Conservation (phyloP, 208 protist genomes). For the Acanthamoeba royreba region DNA sequence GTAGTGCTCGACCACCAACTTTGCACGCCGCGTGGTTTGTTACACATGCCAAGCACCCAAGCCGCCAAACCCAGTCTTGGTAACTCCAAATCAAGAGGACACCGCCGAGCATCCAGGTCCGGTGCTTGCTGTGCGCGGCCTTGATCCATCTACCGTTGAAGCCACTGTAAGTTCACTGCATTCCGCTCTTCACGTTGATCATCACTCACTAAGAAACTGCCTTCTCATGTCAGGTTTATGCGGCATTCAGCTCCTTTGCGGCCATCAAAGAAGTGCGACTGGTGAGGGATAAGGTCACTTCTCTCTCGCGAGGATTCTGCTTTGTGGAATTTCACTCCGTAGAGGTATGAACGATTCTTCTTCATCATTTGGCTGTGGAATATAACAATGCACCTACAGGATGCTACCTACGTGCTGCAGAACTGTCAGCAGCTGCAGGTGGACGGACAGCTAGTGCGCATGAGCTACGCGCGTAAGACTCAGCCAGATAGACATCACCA, state of each 20-base stretch:
- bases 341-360: neutral
- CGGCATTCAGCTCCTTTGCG: neutral
- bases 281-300: slow-evolving; percentile 16
- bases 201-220: neutral
- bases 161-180: neutral
- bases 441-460: neutral
- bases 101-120: neutral
- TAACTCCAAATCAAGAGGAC: neutral
- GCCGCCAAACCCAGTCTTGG: neutral
- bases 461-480: neutral
- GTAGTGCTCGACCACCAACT: slow-evolving; percentile 29
- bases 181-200: neutral
- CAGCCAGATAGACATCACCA: neutral
- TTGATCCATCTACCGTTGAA: neutral
- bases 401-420: neutral
- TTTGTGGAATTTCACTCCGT: slow-evolving; percentile 15
- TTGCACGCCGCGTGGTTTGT: neutral
- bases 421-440: neutral
- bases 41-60: neutral
- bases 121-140: neutral
- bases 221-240: neutral
- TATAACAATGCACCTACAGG: neutral
- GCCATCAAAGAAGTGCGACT: slow-evolving; percentile 20
- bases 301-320: neutral
- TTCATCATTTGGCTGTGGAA: neutral